phyloP scores from a whole-genome alignment of 2,329 filamentous ascomycete genomes.

The Colletotrichum sp. region DNA sequence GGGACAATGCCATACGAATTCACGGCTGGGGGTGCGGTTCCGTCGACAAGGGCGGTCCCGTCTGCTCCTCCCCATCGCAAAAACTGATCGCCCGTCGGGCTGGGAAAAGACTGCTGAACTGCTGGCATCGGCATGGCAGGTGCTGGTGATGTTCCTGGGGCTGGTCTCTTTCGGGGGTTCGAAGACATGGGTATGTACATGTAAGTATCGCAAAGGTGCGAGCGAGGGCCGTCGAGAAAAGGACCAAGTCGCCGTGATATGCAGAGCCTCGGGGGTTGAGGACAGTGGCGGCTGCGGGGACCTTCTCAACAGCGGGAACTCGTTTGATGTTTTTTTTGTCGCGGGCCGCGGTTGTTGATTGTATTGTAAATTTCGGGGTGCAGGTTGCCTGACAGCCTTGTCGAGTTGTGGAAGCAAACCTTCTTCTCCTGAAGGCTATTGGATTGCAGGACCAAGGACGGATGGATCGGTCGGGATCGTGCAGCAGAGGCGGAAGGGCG shows the following conservation, averaged over 20 bases:
- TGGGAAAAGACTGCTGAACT: constrained; percentile 51
- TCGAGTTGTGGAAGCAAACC: background rate
- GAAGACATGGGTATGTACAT: constrained; percentile 46
- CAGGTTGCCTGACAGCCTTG: constrained; percentile 2
- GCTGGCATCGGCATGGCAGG: constrained; percentile 61
- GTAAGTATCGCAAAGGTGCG: background rate
- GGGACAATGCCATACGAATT: constrained; percentile 45
- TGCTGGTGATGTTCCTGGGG: constrained; percentile 73
- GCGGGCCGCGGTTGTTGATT: background rate
- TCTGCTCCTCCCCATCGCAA: constrained; percentile 50
- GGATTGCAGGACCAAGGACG: background rate
- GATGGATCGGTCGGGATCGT: background rate
- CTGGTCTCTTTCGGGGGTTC: constrained; percentile 73
- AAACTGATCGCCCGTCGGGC: constrained; percentile 52
- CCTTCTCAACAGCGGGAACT: background rate
- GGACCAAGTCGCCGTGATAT: constrained; percentile 1
- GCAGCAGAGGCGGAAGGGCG: background rate
- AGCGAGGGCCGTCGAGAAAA: background rate
- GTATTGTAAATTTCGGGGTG: background rate
- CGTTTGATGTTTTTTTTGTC: background rate
- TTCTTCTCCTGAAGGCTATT: background rate
- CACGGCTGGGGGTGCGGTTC: constrained; percentile 30
- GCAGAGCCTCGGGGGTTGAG: background rate
- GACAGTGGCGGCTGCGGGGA: background rate
- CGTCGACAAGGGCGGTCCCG: constrained; percentile 40